A percentile compares a stretch with the other conserved stretches of the same genome.
Conservation (phyloP, 768 basidiomycete genomes). For the Amanita polypyramis region DNA sequence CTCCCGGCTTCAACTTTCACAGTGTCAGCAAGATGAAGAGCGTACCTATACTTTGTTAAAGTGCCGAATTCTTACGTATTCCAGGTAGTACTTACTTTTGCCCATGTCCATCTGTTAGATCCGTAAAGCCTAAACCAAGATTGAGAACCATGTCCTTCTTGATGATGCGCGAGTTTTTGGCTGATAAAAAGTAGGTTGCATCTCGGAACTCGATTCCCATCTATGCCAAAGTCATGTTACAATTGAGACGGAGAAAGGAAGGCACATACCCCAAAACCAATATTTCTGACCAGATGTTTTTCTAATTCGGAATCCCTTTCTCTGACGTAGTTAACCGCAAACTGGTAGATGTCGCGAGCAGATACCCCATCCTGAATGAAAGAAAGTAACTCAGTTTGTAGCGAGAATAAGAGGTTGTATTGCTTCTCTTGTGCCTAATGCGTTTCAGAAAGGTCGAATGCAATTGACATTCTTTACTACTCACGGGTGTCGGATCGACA, state of each 20-base stretch:
- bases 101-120: constrained; percentile 64
- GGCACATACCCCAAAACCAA: constrained; percentile 74
- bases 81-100: constrained; percentile 47
- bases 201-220: constrained; percentile 96
- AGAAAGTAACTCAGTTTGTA: constrained; percentile 68
- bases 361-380: constrained; percentile 72
- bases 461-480: constrained; percentile 9
- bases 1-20: constrained; percentile 63
- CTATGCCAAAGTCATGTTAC: constrained; percentile 26
- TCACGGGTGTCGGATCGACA: constrained; percentile 83
- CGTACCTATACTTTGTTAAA: constrained; percentile 47
- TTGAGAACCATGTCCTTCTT: constrained; percentile 80
- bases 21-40: constrained; percentile 83
- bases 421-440: constrained; percentile 83
- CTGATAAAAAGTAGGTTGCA: constrained; percentile 66
- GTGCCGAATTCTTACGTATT: neutral
- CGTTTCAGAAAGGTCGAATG: neutral
- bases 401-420: constrained; percentile 65
- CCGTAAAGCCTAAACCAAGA: constrained; percentile 77
- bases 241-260: neutral
- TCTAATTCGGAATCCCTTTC: constrained; percentile 78
- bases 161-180: constrained; percentile 67
- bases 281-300: constrained; percentile 75
- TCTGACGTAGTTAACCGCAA: constrained; percentile 57
- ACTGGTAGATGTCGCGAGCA: constrained; percentile 75